Base-by-base conservation (phyloP, 805 yeast genomes). In the Wickerhamiella azyma region DNA sequence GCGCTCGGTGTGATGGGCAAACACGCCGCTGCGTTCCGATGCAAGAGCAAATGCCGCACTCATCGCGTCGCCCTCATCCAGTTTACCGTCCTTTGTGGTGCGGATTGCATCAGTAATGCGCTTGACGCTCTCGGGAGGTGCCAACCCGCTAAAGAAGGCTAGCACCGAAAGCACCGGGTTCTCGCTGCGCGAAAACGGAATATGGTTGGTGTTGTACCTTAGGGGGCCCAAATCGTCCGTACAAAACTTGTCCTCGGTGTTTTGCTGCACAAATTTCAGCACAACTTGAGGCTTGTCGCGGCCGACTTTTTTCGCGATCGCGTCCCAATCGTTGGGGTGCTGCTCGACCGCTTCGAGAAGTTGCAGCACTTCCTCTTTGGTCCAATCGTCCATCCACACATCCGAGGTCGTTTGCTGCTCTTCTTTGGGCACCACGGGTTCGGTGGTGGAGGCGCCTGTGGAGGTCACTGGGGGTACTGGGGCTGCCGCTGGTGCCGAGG, bases 101-200 rank as follows among this genome's bases (percentile, higher is more conserved):
- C 58, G 64, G 7, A 55, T 49, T 13, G 53, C 47, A 5, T 56
- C 59, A 1, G 94, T 80, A 29, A 94, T 94, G 9, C 88, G 85
- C 47, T 78, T 76, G 0, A 89, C 95, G 18, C 82, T 82, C 36
- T 80, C 81, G 10, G 89, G 81, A 56, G 89, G 96, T 14, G 86
- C 94, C 42, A 88, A 65, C 33, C 85, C 79, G 0, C 88, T 78
- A 63, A 92, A 68, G 62, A 88, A 92, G 11, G 95, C 80, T 51
- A 92, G 72, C n/a, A 94, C 89, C 32, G 94, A 81, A 67, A 92
- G 72, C 3, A 92, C 86, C 2, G 99, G 98, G 62, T 92, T 92
- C 55, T 92, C 97, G 26, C 80, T 76, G 38, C 85, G 75, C 32
- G 85, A 76, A 42, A 84, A 80, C 11, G 97, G 95, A 43, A 89